A percentile compares a stretch with the other conserved stretches of the same genome.
phyloP scores from a whole-genome alignment of 768 basidiomycete species.

The Lactifluus piperatus region DNA sequence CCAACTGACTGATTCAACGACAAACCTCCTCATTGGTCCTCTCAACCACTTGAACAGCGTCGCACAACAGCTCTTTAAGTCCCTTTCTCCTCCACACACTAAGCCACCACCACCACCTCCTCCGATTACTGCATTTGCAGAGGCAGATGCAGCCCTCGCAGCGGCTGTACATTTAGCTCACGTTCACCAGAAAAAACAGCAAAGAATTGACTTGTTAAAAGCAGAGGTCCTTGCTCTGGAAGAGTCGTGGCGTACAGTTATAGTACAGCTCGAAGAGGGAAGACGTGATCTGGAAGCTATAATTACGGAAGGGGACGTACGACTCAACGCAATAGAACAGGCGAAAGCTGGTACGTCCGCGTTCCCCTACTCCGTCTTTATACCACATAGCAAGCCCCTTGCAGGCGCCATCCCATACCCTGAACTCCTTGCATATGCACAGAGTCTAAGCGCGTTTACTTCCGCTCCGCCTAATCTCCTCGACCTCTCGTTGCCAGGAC shows the following conservation, averaged over 20 bases:
- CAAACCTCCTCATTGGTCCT: conserved; percentile 51
- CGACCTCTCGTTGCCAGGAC: conserved; percentile 58
- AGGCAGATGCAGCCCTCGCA: conserved; percentile 57
- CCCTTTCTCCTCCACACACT: conserved; percentile 57
- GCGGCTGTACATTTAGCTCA: conserved; percentile 56
- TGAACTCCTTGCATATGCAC: conserved; percentile 75
- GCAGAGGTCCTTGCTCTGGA: conserved; percentile 64
- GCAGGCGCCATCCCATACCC: conserved; percentile 75
- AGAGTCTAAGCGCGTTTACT: conserved; percentile 77
- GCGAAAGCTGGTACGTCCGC: conserved; percentile 59
- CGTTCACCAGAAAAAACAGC: conserved; percentile 67
- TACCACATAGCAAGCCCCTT: neutral
- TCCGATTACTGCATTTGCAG: conserved; percentile 45
- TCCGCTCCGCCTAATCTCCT: conserved; percentile 87
- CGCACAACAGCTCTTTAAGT: conserved; percentile 61
- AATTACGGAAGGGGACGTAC: conserved; percentile 67
- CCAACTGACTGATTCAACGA: conserved; percentile 38
- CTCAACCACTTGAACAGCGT: conserved; percentile 53
- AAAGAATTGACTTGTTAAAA: conserved; percentile 63
- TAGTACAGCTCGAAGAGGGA: conserved; percentile 52
- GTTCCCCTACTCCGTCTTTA: neutral
- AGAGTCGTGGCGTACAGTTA: conserved; percentile 57
- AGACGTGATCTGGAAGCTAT: conserved; percentile 61
- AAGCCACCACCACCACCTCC: conserved; percentile 59
- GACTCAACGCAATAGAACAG: conserved; percentile 57